Evolutionary conservation across 2,329 filamentous ascomycete species (phyloP), one percentile per base, ranked within the genome.

Genomic region (Fusarium sterilihyphosum): DNA sequence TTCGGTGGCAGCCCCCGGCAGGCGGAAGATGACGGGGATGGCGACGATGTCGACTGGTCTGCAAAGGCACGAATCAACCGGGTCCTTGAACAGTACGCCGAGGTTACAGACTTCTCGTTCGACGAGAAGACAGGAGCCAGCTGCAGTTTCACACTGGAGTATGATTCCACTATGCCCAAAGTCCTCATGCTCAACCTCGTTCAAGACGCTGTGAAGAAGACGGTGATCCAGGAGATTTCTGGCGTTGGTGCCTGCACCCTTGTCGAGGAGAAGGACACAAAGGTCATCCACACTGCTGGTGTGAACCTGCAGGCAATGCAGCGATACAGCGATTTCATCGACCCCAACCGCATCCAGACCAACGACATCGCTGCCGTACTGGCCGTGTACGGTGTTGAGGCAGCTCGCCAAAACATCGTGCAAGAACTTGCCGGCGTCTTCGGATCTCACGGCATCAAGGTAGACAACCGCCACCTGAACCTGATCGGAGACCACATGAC

Each of bases 401-500:
- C 96, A 3, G 95, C 94, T 52, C 93, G 97, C 31, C 91, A 89
- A 73, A 94, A 91, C 74, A 98, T 99, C 79, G 93, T 98, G 50
- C 89, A 89, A 66, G 96, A 99, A 85, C 90, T 99, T 80, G 89
- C 91, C 62, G 89, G 88, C 49, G 96, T 99, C 72, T 99, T 99
- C 87, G 88, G 89, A 57, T 92, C 92, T 80, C 96, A 99, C 90
- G 94, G 94, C 80, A 99, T 99, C 85, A 89, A 88, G 68, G 96
- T 99, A 60, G 95, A 99, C 82, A 91, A 93, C 75, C 91, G 96
- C 61, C 97, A 99, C 85, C 85, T 99, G 76, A 98, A 96, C 84
- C 88, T 99, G 76, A 98, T 99, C 78, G 96, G 93, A 53, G 96
- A 99, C 82, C 94, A 94, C 82, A 99, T 99, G 96, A 99, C 96